phyloP scores from a whole-genome alignment of 805 yeast species.

The Candida loeiensis region DNA sequence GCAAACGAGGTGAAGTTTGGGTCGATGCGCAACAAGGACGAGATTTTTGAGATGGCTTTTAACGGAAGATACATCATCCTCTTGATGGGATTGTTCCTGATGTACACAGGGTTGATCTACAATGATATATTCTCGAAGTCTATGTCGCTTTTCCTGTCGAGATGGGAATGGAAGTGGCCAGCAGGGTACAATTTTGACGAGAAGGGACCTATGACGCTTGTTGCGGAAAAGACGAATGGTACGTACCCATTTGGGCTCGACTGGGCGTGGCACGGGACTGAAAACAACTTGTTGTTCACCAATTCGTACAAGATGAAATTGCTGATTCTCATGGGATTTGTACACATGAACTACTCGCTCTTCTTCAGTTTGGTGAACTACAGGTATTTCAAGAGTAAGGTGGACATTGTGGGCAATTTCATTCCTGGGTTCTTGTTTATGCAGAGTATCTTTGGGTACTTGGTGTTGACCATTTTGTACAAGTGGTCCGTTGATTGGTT shows the following conservation, averaged over 20 bases:
- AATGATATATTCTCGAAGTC: constrained; percentile 92
- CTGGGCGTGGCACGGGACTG: constrained; percentile 96
- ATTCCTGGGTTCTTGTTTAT: constrained; percentile 90
- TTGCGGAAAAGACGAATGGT: constrained; percentile 59
- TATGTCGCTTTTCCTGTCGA: constrained; percentile 80
- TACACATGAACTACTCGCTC: constrained; percentile 90
- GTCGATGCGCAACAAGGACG: constrained; percentile 68
- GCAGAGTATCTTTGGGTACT: constrained; percentile 95
- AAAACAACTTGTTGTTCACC: constrained; percentile 82
- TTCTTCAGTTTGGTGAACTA: constrained; percentile 82
- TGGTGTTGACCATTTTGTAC: constrained; percentile 79
- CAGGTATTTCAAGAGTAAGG: constrained; percentile 57
- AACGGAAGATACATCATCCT: constrained; percentile 87
- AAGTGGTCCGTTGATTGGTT: constrained; percentile 96
- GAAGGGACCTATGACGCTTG: constrained; percentile 36
- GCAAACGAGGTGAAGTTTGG: constrained; percentile 69
- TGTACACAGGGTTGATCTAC: constrained; percentile 91
- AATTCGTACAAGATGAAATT: constrained; percentile 97
- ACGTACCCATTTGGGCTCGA: constrained; percentile 85
- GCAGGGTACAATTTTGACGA: constrained; percentile 66
- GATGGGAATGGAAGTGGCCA: constrained; percentile 84
- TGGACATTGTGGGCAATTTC: constrained; percentile 90
- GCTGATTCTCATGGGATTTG: constrained; percentile 89
- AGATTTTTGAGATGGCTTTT: constrained; percentile 94
- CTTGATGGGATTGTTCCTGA: constrained; percentile 91